These are phyloP conservation scores for Neonectria punicea DNA, from an alignment of 2,329 filamentous ascomycete species.

Conservation along the genomic window DNA sequence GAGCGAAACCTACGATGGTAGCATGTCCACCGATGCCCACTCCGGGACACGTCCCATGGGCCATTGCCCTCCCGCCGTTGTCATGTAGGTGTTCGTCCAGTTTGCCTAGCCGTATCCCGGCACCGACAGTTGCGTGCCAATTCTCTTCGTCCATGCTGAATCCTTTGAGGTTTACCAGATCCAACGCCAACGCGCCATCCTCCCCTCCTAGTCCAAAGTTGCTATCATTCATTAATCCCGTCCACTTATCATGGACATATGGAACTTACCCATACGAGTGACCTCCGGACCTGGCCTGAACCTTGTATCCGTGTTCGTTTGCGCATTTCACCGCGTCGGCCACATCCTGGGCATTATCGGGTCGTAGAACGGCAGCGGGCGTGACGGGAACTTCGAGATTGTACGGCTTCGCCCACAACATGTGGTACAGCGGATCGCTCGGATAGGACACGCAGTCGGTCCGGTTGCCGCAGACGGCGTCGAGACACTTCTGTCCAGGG, in stretches of 20 bases:
- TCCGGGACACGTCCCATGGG: slow-evolving; percentile 68
- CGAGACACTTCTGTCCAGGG: slow-evolving; percentile 57
- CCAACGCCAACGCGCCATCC: slow-evolving; percentile 63
- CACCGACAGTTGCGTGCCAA: slow-evolving; percentile 65
- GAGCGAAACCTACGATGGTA: slow-evolving; percentile 58
- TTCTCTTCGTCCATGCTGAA: slow-evolving; percentile 64
- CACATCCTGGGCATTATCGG: slow-evolving; percentile 63
- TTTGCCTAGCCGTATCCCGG: slow-evolving; percentile 63
- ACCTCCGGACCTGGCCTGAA: slow-evolving; percentile 72
- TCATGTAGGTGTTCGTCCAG: slow-evolving; percentile 61
- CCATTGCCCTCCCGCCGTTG: slow-evolving; percentile 65
- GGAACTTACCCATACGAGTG: slow-evolving; percentile 69
- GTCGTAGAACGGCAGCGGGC: slow-evolving; percentile 67
- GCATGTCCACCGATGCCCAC: slow-evolving; percentile 69
- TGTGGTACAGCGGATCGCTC: slow-evolving; percentile 55
- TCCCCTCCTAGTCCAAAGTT: slow-evolving; percentile 60
- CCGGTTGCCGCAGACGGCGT: slow-evolving; percentile 57
- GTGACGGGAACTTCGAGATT: slow-evolving; percentile 62
- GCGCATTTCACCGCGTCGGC: slow-evolving; percentile 69
- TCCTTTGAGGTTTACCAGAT: slow-evolving; percentile 62
- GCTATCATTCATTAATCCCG: slow-evolving; percentile 32
- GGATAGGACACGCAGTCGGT: slow-evolving; percentile 60
- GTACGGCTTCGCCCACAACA: slow-evolving; percentile 62
- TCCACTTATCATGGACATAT: fast-evolving
- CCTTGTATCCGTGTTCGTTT: slow-evolving; percentile 57